Percentiles rank a stretch among this genome's conserved stretches.
Evolutionary conservation across 352 stramenopile species (phyloP).

Genomic region (Pythium rhizo-oryzae): DNA sequence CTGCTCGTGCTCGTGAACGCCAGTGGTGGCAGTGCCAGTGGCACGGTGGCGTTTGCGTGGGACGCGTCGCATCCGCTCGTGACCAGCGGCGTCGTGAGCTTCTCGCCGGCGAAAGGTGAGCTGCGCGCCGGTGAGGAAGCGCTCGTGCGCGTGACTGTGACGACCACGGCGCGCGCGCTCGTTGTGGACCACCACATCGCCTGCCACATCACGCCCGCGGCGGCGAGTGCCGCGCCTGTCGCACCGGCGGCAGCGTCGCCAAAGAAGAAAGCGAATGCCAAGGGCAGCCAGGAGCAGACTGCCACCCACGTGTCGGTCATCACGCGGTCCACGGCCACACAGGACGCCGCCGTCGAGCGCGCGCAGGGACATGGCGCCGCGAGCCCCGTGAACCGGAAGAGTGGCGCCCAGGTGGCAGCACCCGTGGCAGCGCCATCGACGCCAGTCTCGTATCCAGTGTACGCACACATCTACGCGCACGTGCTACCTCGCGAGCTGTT

Average conservation of each 20-base stretch:
- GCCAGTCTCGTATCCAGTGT: conserved; percentile 33
- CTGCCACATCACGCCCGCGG: conserved; percentile 39
- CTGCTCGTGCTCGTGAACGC: conserved; percentile 61
- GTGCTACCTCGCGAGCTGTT: conserved; percentile 52
- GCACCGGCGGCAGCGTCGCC: background rate
- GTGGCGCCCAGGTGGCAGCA: background rate
- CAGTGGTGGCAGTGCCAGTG: background rate
- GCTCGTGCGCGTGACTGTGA: conserved; percentile 59
- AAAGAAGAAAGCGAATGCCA: background rate
- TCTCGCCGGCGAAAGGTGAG: conserved; percentile 54
- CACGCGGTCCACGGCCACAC: conserved; percentile 58
- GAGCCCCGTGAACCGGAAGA: background rate
- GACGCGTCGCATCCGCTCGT: conserved; percentile 59
- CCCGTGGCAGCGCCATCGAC: background rate
- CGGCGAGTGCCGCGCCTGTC: background rate
- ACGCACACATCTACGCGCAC: conserved; percentile 59
- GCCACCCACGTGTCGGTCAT: conserved; percentile 43
- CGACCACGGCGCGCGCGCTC: conserved; percentile 39
- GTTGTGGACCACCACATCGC: conserved; percentile 74
- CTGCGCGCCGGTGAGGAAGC: conserved; percentile 48
- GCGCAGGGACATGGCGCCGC: background rate
- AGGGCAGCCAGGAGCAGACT: conserved; percentile 16
- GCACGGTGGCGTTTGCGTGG: conserved; percentile 57
- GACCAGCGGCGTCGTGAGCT: conserved; percentile 43
- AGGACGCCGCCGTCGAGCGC: conserved; percentile 37